Base-by-base conservation (phyloP, 176 grass and related monocot genomes). In the Raddia distichophylla region DNA sequence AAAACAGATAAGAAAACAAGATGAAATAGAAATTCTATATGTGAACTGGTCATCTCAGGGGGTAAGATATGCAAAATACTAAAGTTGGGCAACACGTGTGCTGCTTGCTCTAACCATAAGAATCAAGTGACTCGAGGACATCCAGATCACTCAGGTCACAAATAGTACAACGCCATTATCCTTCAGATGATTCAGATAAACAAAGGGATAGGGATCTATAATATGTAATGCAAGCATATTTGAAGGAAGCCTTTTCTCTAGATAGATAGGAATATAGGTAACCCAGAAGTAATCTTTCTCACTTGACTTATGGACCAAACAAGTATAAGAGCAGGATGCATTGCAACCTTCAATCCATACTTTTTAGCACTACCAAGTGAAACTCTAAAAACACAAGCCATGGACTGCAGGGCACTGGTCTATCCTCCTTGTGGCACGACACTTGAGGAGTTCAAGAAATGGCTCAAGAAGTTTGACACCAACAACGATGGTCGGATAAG, bases 401-500 rank as follows among this genome's bases (percentile, higher is more conserved):
- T 55, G 70, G 4, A 12, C 19, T 7, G 5, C 68, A 71, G 46
- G 22, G 48, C 69, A 17, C 10, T 52, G 3, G 3, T 33, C 69
- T 15, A 8, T 82, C 54, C 22, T 27, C 37, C 34, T 66, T 42
- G 6, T n/a, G 22, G 17, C 2, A 48, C 62, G 57, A 82, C 69
- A 1, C 4, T 82, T 33, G 79, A 53, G 6, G 45, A 82, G 27
- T 73, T 73, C 56, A 82, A 53, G 79, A 59, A 63, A 8, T 82
- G 80, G 69, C 57, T 82, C 19, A 74, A 73, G 80, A 73, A 65
- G 32, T 74, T 83, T 11, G 49, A 67, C 49, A 57, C 48, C 35
- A 43, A 83, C 40, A 83, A 75, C 37, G 73, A 87, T 48, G 79
- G 70, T 13, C 62, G 64, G 18, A 87, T 87, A 35, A 87, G 86